phyloP scores from a whole-genome alignment of 176 grass and related monocot species.

The Luzula sylvatica region DNA sequence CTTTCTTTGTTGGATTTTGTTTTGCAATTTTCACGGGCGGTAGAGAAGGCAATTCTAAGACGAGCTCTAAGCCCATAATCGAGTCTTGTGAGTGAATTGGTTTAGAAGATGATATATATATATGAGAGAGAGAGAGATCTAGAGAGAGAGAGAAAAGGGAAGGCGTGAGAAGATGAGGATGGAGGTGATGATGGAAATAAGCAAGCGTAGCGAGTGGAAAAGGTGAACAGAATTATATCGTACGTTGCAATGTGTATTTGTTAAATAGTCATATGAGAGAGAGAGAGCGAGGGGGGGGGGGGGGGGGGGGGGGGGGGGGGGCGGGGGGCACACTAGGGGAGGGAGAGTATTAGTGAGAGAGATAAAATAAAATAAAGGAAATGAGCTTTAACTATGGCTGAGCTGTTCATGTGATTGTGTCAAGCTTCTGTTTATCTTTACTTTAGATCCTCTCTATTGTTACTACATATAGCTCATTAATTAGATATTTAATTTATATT shows the following conservation, averaged over 20 bases:
- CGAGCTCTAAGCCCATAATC: conserved; percentile 48
- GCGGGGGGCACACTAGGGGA: background rate
- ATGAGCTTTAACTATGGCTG: conserved; percentile 14
- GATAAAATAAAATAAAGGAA: background rate
- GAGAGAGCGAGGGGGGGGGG: conserved; percentile 1
- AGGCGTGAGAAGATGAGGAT: conserved; percentile 32
- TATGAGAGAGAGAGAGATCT: background rate
- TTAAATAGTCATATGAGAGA: conserved; percentile 47
- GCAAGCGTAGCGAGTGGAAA: conserved; percentile 28
- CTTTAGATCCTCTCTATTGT: conserved; percentile 8
- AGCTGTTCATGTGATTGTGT: conserved; percentile 20
- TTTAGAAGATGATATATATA: conserved; percentile 5
- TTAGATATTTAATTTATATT: background rate
- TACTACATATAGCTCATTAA: background rate
- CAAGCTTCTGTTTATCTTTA: conserved; percentile 17
- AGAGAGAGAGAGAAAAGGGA: background rate
- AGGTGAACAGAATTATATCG: conserved; percentile 64
- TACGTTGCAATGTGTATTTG: conserved; percentile 28
- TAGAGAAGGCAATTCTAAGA: conserved; percentile 36
- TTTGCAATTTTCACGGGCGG: conserved; percentile 25
- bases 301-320: background rate
- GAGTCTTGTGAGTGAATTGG: background rate
- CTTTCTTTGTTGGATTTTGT: background rate
- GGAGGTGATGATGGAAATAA: conserved; percentile 46
- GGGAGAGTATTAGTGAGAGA: background rate